phyloP scores from a whole-genome alignment of 176 grass and related monocot species.

The Triticum dicoccoides region DNA sequence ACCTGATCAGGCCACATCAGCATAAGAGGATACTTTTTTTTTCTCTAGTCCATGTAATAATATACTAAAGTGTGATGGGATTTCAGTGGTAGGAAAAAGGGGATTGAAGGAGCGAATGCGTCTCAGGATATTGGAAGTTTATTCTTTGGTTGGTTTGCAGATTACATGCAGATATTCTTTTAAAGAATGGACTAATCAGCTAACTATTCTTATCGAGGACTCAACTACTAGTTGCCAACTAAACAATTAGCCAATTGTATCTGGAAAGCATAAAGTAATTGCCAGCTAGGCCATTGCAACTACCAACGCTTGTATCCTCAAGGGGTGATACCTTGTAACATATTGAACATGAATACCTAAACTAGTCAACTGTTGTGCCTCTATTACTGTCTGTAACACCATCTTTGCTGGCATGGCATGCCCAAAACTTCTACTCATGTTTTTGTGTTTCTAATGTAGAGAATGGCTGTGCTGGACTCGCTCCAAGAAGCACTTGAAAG shows the following conservation, averaged over 20 bases:
- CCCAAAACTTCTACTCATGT: background rate
- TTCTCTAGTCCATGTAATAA: background rate
- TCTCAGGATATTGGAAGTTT: background rate
- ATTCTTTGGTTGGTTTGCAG: background rate
- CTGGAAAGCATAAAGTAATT: background rate
- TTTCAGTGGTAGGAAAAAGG: background rate
- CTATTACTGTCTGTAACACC: background rate
- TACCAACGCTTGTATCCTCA: background rate
- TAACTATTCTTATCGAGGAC: background rate
- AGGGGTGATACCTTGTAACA: background rate
- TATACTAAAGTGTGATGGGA: background rate
- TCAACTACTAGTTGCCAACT: background rate
- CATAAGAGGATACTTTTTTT: background rate
- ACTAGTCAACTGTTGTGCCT: background rate
- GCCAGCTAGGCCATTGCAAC: background rate
- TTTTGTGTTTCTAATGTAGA: constrained; percentile 46
- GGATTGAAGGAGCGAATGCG: background rate
- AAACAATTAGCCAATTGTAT: background rate
- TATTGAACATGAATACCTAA: background rate
- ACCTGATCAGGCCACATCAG: background rate
- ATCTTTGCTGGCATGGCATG: background rate
- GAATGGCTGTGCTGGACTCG: constrained; percentile 60
- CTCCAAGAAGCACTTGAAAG: constrained; percentile 56
- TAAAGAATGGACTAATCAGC: background rate
- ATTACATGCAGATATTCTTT: background rate